Conservation (phyloP, 2,329 filamentous ascomycete genomes). For the Nakataea oryzae region DNA sequence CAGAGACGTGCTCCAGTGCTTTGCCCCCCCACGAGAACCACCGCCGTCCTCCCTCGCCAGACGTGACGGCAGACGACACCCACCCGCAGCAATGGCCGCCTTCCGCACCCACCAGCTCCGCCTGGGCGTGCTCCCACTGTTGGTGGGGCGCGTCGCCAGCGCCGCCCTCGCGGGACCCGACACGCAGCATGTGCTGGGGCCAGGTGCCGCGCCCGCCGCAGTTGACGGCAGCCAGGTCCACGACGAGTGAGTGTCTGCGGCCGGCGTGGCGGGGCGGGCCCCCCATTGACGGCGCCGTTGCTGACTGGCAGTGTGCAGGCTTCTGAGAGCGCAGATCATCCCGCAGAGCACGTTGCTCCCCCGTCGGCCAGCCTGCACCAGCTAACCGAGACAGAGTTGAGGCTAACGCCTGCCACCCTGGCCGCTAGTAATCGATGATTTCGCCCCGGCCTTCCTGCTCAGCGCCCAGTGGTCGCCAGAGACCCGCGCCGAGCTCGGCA, state of each 20-base stretch:
- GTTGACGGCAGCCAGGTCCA: not conserved
- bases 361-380: not conserved
- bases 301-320: not conserved
- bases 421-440: conserved; percentile 44
- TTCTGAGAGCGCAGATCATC: not conserved
- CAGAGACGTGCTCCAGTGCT: too few relatives aligned
- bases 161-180: not conserved
- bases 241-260: not conserved
- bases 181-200: not conserved
- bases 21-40: too few relatives aligned
- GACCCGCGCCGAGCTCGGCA: conserved; percentile 35
- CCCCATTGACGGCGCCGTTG: not conserved
- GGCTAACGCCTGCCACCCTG: not conserved
- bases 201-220: not conserved
- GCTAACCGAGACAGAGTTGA: not conserved
- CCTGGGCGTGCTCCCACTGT: not conserved
- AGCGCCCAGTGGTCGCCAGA: conserved; percentile 31
- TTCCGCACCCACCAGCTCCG: not conserved
- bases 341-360: not conserved
- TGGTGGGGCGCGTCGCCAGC: too few relatives aligned
- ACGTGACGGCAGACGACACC: not conserved
- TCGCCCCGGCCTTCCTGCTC: conserved; percentile 41
- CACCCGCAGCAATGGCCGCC: not conserved
- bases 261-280: not conserved
- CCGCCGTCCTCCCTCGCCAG: not conserved